Evolutionary conservation across 176 grass and related monocot species (phyloP), one percentile per base, ranked within the genome.

Genomic region (Bonia amplexicaulis): DNA sequence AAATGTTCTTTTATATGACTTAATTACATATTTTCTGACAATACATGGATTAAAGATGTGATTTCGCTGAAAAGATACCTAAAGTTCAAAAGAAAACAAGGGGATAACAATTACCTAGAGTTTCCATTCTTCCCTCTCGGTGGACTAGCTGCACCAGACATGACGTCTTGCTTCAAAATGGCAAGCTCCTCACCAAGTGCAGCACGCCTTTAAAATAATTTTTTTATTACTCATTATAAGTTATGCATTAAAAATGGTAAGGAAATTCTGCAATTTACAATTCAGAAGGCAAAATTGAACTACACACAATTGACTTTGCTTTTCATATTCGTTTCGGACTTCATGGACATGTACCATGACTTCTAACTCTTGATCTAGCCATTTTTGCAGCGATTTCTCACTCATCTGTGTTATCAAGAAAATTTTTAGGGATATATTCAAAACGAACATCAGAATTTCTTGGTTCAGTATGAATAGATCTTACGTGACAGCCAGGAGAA

Each of bases 321-420:
- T 99, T 78, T 96, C 93, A 45, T 99, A 99, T 92, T 94, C 97
- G 41, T 92, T 92, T 48, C 93, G 88, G 39, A 99, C 97, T 96
- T 99, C 97, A 75, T 99, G 91, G 35, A 99, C 91, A 91, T 96
- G 93, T 22, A 96, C 84, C 91, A 99, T 94, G 47, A 99, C 91
- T 91, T 99, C 96, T 89, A 99, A 90, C 78, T 99, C 97, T 73
- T 99, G 93, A 85, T 99, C 93, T 61, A 99, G 79, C 96, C 96
- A 99, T 77, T 85, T 91, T 89, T 99, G 96, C 67, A 96, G 64
- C 0, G 90, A 90, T 82, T 92, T 99, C 72, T 99, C 97, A 82
- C 80, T 91, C 83, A 88, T 86, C 96, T 99, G 91, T 74, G 53
- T 74, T 61, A 92, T 62, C 78, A 89, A 67, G 48, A 81, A 22